Percentiles rank a stretch among this genome's conserved stretches.
These are phyloP conservation scores for Fusarium ambrosium DNA, from an alignment of 2,329 filamentous ascomycete genomes.

Conservation along the genomic window DNA sequence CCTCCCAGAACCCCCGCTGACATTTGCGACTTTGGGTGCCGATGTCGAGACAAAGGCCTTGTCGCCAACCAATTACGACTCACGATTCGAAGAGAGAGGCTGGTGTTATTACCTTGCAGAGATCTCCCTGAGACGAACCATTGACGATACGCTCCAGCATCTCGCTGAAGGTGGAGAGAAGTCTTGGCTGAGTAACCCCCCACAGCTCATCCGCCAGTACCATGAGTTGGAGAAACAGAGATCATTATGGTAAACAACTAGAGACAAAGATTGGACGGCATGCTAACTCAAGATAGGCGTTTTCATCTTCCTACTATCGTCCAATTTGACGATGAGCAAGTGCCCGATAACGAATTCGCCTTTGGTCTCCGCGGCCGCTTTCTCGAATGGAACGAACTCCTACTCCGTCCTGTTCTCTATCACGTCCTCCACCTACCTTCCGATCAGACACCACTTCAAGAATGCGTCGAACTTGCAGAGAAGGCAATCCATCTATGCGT, in stretches of 20 bases:
- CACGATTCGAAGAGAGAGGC: conserved; percentile 18
- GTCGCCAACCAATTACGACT: background rate
- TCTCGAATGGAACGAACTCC: conserved; percentile 21
- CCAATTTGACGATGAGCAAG: conserved; percentile 15
- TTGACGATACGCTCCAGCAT: conserved; percentile 28
- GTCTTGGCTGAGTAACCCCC: conserved; percentile 19
- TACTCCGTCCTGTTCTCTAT: conserved; percentile 25
- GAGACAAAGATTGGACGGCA: background rate
- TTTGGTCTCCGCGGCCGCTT: conserved; percentile 19
- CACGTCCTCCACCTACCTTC: conserved; percentile 12
- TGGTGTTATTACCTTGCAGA: conserved; percentile 43
- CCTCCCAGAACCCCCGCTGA: conserved; percentile 31
- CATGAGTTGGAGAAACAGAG: conserved; percentile 25
- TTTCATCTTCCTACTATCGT: conserved; percentile 21
- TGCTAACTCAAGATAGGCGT: background rate
- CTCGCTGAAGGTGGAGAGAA: conserved; percentile 20
- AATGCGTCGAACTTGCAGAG: background rate
- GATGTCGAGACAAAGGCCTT: background rate
- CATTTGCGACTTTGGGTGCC: background rate
- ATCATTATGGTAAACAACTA: conserved; percentile 12
- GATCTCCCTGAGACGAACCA: conserved; percentile 38
- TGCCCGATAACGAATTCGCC: conserved; percentile 19
- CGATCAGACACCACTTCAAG: background rate
- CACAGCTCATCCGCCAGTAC: conserved; percentile 15
- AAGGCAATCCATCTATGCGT: background rate